Evolutionary conservation across 176 grass and related monocot species (phyloP), one percentile per base, ranked within the genome.

Genomic region (Poa pratensis): DNA sequence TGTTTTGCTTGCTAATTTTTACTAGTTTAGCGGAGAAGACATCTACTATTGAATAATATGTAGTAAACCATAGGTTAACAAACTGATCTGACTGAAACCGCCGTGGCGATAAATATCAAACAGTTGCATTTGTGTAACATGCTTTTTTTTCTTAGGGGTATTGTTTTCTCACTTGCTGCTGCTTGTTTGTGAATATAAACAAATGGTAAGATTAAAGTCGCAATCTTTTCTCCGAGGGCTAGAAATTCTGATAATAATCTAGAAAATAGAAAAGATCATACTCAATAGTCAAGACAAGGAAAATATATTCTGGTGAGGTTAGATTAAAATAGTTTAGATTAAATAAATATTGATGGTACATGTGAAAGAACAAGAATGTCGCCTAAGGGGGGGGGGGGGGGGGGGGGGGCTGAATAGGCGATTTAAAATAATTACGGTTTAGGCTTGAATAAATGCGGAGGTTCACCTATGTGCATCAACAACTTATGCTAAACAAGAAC

Each of bases 121-220:
- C 70, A 77, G 5, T 60, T 48, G 8, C 52, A 46, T 73, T 5
- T 88, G 9, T 80, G 18, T 75, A 80, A 51, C 24, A 46, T 75
- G 46, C 68, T 53, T 80, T 18, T 77, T 51, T 82, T 72, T 2
- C 48, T 42, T 6, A 83, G 69, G 60, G 35, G 24, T 8, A 30
- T 72, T 68, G 3, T 62, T 59, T 80, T 51, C 84, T 80, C 26
- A 3, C 26, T 75, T 28, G 37, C 26, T 74, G 80, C 8, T 30
- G 17, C 71, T 4, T 24, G 26, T 84, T 26, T 77, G 34, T 3
- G 19, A 79, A n/a, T 15, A 73, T 67, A 88, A 27, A 65, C 23
- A 58, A 37, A 22, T 39, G 61, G 42, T 80, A 64, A 5, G 26
- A 20, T 32, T 20, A 65, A 50, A 22, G 26, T 17, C 11, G 51